phyloP scores from a whole-genome alignment of 208 protist genomes.

The Leishmania braziliensis region DNA sequence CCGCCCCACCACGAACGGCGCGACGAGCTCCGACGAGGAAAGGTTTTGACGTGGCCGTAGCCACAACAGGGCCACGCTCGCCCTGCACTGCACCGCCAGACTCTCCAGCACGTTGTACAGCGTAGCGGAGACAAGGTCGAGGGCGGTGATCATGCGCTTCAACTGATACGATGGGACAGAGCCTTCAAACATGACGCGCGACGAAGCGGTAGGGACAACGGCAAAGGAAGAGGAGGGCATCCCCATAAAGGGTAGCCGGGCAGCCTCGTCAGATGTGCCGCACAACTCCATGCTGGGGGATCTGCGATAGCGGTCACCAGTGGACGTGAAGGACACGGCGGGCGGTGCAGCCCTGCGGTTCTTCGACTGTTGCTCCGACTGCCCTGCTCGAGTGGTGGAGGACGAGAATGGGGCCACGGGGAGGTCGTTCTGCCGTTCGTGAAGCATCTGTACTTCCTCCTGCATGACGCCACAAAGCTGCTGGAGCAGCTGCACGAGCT shows the following conservation, averaged over 20 bases:
- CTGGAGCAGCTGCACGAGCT: constrained; percentile 51
- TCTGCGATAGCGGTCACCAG: background rate
- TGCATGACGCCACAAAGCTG: constrained; percentile 71
- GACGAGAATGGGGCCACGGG: background rate
- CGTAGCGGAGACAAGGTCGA: constrained; percentile 82
- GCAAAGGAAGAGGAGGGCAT: background rate
- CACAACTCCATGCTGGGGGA: constrained; percentile 1
- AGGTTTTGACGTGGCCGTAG: constrained; percentile 63
- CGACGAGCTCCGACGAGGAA: constrained; percentile 79
- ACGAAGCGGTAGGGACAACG: background rate
- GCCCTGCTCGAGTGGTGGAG: background rate
- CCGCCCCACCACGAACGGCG: constrained; percentile 85
- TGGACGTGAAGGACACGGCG: background rate
- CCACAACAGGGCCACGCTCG: constrained; percentile 80
- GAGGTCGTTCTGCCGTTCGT: constrained; percentile 20
- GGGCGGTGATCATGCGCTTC: constrained; percentile 63
- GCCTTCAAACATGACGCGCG: constrained; percentile 62
- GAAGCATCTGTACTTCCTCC: constrained; percentile 66
- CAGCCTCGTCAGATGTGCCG: constrained; percentile 11
- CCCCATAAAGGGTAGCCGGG: background rate
- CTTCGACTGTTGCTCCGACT: background rate
- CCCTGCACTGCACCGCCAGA: constrained; percentile 71
- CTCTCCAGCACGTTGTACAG: constrained; percentile 84
- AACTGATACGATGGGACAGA: constrained; percentile 62
- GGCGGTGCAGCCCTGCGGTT: background rate